Evolutionary conservation across 106 monocot species (phyloP), one percentile per base, ranked within the genome.

Genomic region (Allium cepa): DNA sequence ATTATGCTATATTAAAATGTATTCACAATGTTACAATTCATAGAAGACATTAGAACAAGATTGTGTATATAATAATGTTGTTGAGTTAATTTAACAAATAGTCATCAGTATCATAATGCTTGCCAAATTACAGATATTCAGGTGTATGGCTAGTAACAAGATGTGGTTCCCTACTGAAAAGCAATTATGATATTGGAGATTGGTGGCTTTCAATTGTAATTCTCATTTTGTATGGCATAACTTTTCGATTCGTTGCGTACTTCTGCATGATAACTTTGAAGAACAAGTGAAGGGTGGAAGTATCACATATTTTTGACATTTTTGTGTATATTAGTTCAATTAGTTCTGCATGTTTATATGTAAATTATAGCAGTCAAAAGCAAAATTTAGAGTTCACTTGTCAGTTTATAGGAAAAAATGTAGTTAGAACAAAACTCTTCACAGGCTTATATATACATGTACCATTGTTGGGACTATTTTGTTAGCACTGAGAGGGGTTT

Each of bases 111-210:
- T 36, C 4, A 5, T 36, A 36, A 36, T 55, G 53, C 5, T 15
- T 55, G 11, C 53, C 53, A 12, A 17, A 22, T 45, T 82, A 47
- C 79, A 90, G 94, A 75, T 94, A 91, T 66, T 73, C 82, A 45
- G 94, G 90, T 17, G 94, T 94, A 14, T 94, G 90, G 90, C 60
- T 94, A 26, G 73, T 94, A 46, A 85, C 90, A 61, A 73, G 94
- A 46, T 94, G 94, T 47, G 94, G 90, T 26, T 78, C 82, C 6
- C 76, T 94, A n/a, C 7, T 71, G 56, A 70, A 73, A 48, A 81
- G 50, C 61, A 69, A 57, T 15, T 94, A 90, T 60, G 56, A 91
- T 67, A 87, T 94, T 55, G 53, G 67, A 16, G 78, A 91, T 4
- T 79, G 79, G 85, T 63, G 27, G 15, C 74, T 94, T 26, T 90